These are phyloP conservation scores for Teunomyces gatunensis DNA, from an alignment of 805 yeast genomes.

Conservation along the genomic window DNA sequence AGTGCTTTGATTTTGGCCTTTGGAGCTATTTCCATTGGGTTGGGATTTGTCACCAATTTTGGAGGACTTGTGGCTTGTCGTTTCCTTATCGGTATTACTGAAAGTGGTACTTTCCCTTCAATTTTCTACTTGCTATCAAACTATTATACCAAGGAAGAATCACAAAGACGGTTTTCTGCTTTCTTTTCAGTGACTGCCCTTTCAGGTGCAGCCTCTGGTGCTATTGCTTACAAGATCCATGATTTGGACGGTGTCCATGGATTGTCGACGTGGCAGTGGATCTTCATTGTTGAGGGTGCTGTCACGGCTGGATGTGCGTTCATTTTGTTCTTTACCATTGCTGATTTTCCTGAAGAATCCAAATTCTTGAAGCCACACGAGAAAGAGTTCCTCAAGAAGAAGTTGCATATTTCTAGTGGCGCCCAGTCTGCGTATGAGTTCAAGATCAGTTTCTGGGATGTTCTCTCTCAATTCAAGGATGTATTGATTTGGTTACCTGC, in stretches of 20 bases:
- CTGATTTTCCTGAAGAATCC: conserved; percentile 73
- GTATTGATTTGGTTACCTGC: conserved; percentile 57
- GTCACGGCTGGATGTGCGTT: conserved; percentile 35
- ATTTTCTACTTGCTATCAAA: conserved; percentile 67
- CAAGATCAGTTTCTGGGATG: conserved; percentile 46
- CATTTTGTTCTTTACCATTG: conserved; percentile 46
- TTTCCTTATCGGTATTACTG: conserved; percentile 63
- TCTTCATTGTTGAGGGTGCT: conserved; percentile 49
- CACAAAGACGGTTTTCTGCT: conserved; percentile 66
- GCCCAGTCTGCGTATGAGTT: conserved; percentile 48
- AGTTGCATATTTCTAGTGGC: conserved; percentile 51
- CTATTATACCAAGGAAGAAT: conserved; percentile 62
- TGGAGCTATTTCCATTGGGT: conserved; percentile 61
- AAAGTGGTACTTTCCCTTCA: conserved; percentile 73
- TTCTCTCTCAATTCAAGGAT: conserved; percentile 53
- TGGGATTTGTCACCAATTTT: conserved; percentile 61
- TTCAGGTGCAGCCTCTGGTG: conserved; percentile 79
- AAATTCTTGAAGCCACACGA: conserved; percentile 51
- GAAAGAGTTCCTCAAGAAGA: conserved; percentile 53
- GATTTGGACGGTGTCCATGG: conserved; percentile 49
- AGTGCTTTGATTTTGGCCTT: conserved; percentile 57
- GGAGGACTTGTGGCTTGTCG: conserved; percentile 62
- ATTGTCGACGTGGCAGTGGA: conserved; percentile 48
- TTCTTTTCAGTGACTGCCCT: conserved; percentile 71
- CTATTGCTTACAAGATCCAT: conserved; percentile 63